Conservation (phyloP, 192 early-diverging fungal species). For the Coemansia sp. region DNA sequence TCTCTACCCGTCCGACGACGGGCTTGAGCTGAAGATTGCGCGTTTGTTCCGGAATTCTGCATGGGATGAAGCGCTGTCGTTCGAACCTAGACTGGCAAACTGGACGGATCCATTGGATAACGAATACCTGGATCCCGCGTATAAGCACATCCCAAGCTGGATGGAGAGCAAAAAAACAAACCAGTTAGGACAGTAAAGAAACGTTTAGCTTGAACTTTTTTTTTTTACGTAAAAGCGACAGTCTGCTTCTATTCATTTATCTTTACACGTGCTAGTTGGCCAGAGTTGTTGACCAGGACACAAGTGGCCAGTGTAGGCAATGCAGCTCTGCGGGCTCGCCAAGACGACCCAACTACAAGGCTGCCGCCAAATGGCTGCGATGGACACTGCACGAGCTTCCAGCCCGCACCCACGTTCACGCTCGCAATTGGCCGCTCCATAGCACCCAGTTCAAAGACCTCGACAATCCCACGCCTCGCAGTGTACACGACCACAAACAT, state of each 20-base stretch:
- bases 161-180: constrained; percentile 33
- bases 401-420: constrained; percentile 31
- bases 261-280: constrained; percentile 18
- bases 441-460: constrained; percentile 32
- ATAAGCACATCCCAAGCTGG: constrained; percentile 46
- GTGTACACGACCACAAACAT: constrained; percentile 43
- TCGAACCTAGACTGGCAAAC: constrained; percentile 28
- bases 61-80: constrained; percentile 36
- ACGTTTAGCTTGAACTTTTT: too few species aligned
- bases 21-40: constrained; percentile 37
- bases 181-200: constrained; percentile 9
- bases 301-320: constrained; percentile 22
- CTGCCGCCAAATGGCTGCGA: constrained; percentile 53
- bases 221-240: too few species aligned
- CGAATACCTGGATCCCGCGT: constrained; percentile 30
- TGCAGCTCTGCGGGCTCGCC: constrained; percentile 22
- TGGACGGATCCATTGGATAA: constrained; percentile 40
- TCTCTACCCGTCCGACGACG: constrained; percentile 52
- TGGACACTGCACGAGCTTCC: constrained; percentile 43
- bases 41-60: constrained; percentile 31
- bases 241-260: constrained; percentile 1
- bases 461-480: constrained; percentile 28
- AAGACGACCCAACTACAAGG: constrained; percentile 28
- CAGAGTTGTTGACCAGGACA: constrained; percentile 27
- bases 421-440: constrained; percentile 30